Conservation (phyloP, 1,139 yeast species). For the Diutina ranongensis region DNA sequence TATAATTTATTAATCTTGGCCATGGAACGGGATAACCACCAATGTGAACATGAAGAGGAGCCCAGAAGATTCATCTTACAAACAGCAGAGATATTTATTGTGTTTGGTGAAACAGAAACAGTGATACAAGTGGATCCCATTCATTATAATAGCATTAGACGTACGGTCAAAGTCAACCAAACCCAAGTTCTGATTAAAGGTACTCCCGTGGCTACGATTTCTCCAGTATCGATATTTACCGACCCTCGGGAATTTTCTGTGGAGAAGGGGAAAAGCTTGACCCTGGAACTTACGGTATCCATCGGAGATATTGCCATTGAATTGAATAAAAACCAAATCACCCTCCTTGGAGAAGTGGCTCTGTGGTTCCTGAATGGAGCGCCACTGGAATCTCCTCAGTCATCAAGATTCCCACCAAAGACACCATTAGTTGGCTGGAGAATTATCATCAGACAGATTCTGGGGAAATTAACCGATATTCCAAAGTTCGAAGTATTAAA, state of each 20-base stretch:
- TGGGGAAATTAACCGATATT: neutral
- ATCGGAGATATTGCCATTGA: neutral
- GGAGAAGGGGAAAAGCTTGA: neutral
- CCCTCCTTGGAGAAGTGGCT: neutral
- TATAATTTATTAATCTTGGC: neutral
- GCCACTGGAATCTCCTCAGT: too few relatives aligned
- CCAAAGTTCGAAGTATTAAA: neutral
- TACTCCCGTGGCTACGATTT: neutral
- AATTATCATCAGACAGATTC: neutral
- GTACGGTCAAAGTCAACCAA: neutral
- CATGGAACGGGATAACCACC: conserved; percentile 2
- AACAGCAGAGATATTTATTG: neutral
- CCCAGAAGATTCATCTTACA: neutral
- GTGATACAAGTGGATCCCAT: neutral
- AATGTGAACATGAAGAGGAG: conserved; percentile 1
- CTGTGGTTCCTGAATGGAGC: neutral
- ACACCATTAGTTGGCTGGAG: neutral
- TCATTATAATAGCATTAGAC: neutral
- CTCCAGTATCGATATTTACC: neutral
- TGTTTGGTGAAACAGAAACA: neutral
- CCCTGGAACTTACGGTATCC: neutral
- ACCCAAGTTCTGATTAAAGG: neutral
- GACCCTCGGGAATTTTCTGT: neutral
- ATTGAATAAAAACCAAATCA: neutral
- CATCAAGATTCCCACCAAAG: neutral